Percentiles rank a stretch among this genome's conserved stretches.
These are phyloP conservation scores for Cladosporium velox DNA, from an alignment of 2,329 filamentous ascomycete genomes.

Conservation along the genomic window DNA sequence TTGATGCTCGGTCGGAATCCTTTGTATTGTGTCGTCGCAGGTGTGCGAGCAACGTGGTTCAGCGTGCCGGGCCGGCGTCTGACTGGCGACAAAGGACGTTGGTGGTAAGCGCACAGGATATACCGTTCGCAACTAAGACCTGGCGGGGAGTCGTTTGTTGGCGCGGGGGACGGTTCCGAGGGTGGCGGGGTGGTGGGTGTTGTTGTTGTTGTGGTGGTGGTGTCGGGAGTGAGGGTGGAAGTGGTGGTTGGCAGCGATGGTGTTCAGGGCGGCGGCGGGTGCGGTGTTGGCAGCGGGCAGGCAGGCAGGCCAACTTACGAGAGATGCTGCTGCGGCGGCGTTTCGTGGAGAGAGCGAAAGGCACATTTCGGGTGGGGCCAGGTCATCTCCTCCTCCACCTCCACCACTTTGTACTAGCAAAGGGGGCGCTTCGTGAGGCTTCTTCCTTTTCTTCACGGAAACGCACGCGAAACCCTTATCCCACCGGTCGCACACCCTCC, in stretches of 20 bases:
- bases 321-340: background rate
- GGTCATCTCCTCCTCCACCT: background rate
- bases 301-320: background rate
- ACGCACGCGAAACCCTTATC: slow-evolving; percentile 1
- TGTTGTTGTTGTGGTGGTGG: background rate
- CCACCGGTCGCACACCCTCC: background rate
- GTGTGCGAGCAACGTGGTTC: slow-evolving; percentile 1
- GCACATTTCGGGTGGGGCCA: background rate
- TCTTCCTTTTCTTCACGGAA: slow-evolving; percentile 2
- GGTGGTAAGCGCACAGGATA: slow-evolving; percentile 9
- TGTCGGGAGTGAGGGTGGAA: background rate
- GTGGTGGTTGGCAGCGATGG: background rate
- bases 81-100: slow-evolving; percentile 14
- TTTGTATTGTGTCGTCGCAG: slow-evolving; percentile 16
- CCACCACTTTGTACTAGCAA: background rate
- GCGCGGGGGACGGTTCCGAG: background rate
- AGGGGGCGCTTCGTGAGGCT: background rate
- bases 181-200: background rate
- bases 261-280: background rate
- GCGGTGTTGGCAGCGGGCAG: background rate
- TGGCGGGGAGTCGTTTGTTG: slow-evolving; percentile 1
- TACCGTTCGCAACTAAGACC: slow-evolving; percentile 17
- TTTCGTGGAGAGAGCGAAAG: background rate
- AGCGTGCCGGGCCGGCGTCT: slow-evolving; percentile 18
- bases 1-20: background rate